These are phyloP conservation scores for Ganoderma multipileum DNA, from an alignment of 1,284 basidiomycete genomes.

Conservation along the genomic window DNA sequence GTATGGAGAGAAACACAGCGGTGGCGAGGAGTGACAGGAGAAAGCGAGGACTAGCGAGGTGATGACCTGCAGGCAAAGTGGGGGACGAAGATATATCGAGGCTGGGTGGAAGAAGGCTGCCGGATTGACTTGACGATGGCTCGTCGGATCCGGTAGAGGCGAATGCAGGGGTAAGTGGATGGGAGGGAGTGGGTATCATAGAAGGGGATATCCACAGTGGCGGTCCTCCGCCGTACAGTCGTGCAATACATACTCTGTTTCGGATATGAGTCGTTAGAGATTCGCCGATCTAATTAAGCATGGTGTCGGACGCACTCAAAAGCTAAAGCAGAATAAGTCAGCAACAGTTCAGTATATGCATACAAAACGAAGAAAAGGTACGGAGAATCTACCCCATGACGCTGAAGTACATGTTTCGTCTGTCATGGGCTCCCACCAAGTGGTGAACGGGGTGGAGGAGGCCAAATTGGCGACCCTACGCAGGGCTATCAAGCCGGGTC, in stretches of 20 bases:
- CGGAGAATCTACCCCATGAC: neutral
- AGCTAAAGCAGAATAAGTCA: constrained; percentile 7
- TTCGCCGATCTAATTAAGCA: neutral
- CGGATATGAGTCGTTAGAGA: neutral
- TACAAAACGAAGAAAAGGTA: neutral
- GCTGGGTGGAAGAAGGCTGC: constrained; percentile 33
- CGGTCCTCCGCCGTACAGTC: constrained; percentile 88
- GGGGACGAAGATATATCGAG: constrained; percentile 33
- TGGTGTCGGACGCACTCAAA: constrained; percentile 5
- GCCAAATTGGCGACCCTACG: neutral
- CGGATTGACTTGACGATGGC: constrained; percentile 33
- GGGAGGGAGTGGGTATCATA: constrained; percentile 68
- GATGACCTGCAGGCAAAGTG: constrained; percentile 57
- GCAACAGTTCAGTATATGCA: neutral
- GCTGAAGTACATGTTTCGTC: neutral
- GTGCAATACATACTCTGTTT: constrained; percentile 78
- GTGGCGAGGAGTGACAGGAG: constrained; percentile 89
- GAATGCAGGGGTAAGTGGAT: constrained; percentile 77
- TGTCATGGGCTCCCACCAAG: neutral
- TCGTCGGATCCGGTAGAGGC: constrained; percentile 31
- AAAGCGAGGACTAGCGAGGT: constrained; percentile 83
- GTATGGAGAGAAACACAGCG: constrained; percentile 86
- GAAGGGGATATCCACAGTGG: constrained; percentile 69
- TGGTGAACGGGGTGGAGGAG: neutral
- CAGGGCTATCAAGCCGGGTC: neutral